These are phyloP conservation scores for Apiospora marii DNA, from an alignment of 2,329 filamentous ascomycete genomes.

Conservation along the genomic window DNA sequence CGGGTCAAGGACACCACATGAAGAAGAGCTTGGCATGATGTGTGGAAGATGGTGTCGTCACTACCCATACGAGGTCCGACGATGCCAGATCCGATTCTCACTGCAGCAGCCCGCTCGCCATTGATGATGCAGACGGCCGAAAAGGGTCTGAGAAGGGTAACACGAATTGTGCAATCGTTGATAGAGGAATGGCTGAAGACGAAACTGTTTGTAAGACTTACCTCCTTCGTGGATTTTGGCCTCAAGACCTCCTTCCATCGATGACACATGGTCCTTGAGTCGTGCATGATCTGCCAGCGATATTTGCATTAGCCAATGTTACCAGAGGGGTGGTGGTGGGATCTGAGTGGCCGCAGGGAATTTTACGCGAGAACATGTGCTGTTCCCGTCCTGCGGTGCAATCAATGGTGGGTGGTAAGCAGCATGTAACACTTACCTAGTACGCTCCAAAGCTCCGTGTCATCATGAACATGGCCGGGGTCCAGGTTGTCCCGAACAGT, in stretches of 20 bases:
- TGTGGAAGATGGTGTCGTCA: background rate
- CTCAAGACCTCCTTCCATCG: conserved; percentile 89
- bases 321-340: conserved; percentile 32
- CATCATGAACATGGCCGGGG: conserved; percentile 92
- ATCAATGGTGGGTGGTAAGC: conserved; percentile 31
- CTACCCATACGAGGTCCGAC: conserved; percentile 12
- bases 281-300: conserved; percentile 80
- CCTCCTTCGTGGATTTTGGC: conserved; percentile 93
- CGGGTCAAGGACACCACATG: background rate
- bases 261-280: conserved; percentile 86
- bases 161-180: conserved; percentile 18
- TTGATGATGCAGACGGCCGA: conserved; percentile 36
- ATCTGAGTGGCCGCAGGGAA: conserved; percentile 25
- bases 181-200: conserved; percentile 34
- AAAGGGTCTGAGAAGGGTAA: conserved; percentile 18
- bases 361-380: conserved; percentile 34
- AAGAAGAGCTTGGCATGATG: background rate
- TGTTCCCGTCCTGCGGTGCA: conserved; percentile 34
- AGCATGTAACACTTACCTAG: conserved; percentile 69
- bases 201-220: conserved; percentile 56
- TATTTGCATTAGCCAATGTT: conserved; percentile 47
- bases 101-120: conserved; percentile 15
- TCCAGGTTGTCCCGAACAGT: conserved; percentile 95
- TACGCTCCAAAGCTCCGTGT: conserved; percentile 96
- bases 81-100: conserved; percentile 9